Evolutionary conservation across 176 grass and related monocot genomes (phyloP).

Genomic region (Musa acuminata): DNA sequence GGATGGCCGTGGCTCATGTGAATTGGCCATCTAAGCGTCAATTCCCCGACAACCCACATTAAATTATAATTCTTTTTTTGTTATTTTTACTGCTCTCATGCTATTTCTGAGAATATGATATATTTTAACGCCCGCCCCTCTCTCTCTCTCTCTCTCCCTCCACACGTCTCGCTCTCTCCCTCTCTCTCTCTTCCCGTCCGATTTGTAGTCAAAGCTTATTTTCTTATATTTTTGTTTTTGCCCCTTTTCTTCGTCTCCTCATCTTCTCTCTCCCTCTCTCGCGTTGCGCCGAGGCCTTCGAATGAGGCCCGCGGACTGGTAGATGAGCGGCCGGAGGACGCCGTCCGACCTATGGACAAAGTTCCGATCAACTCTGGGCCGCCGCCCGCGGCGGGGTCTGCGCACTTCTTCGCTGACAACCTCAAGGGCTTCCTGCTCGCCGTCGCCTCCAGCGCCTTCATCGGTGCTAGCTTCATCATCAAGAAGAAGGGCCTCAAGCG

Average conservation of each 20-base stretch:
- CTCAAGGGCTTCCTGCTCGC: slow-evolving; percentile 80
- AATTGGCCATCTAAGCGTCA: no score
- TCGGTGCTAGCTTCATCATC: slow-evolving; percentile 99
- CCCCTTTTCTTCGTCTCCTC: background rate
- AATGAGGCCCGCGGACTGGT: background rate
- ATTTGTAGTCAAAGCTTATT: background rate
- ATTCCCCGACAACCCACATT: no score
- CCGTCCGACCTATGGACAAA: background rate
- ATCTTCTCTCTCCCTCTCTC: background rate
- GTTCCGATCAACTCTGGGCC: background rate
- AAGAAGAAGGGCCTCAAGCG: slow-evolving; percentile 94
- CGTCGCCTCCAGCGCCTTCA: slow-evolving; percentile 80
- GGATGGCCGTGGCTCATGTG: no score
- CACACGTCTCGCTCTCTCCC: background rate
- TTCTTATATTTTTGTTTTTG: background rate
- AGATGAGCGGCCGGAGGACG: background rate
- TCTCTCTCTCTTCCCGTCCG: background rate
- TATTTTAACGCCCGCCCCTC: background rate
- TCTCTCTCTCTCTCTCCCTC: background rate
- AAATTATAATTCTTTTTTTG: no score
- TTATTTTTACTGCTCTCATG: no score
- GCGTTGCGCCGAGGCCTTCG: background rate
- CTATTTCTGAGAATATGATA: no score
- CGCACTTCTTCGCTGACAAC: slow-evolving; percentile 48
- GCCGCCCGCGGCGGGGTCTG: slow-evolving; percentile 28